A percentile compares a stretch with the other conserved stretches of the same genome.
phyloP scores from a whole-genome alignment of 2,329 filamentous ascomycete genomes.

The Clarireedia homoeocarpa region DNA sequence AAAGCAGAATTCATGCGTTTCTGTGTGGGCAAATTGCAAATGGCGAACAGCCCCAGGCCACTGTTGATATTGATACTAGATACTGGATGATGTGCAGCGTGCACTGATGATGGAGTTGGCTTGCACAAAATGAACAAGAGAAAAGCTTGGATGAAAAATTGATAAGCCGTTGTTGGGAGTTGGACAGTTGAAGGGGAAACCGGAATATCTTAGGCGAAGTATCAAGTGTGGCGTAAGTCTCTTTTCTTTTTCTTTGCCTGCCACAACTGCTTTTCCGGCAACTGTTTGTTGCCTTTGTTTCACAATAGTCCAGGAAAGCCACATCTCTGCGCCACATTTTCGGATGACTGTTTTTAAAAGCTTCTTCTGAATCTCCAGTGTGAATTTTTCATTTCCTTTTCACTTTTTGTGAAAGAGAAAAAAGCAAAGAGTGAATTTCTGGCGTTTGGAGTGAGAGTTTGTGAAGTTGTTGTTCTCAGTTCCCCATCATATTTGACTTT shows the following conservation, averaged over 20 bases:
- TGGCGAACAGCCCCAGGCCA: background rate
- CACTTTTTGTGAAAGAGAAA: background rate
- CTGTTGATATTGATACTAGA: background rate
- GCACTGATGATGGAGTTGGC: conserved; percentile 2
- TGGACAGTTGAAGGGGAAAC: conserved; percentile 7
- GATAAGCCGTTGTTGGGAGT: background rate
- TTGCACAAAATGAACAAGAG: background rate
- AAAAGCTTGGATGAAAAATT: background rate
- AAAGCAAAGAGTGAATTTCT: background rate
- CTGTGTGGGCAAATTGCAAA: too few species aligned
- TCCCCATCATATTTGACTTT: background rate
- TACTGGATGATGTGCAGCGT: background rate
- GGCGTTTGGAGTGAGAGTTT: background rate
- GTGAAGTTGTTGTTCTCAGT: too few species aligned
- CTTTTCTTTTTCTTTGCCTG: background rate
- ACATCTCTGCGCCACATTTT: background rate
- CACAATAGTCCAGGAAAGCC: background rate
- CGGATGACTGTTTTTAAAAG: too few species aligned
- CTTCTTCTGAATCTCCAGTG: too few species aligned
- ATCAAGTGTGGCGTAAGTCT: background rate
- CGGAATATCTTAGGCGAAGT: conserved; percentile 3
- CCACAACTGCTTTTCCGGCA: background rate
- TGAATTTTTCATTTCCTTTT: background rate
- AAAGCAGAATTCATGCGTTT: too few species aligned
- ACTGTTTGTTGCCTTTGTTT: background rate